phyloP scores from a whole-genome alignment of 176 grass and related monocot species.

The Oryza glaberrima region DNA sequence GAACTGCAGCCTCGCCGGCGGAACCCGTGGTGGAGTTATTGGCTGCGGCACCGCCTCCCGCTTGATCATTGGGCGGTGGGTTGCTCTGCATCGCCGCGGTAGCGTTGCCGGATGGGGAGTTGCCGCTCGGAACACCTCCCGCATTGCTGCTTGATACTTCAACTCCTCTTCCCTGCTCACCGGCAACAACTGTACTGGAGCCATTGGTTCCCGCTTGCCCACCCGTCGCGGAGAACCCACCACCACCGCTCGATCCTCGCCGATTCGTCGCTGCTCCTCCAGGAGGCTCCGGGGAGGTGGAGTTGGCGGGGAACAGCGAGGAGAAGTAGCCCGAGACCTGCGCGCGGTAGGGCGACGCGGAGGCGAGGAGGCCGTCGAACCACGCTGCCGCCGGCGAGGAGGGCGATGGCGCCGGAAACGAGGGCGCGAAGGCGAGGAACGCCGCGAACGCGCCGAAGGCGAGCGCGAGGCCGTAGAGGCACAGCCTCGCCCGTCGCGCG shows the following conservation, averaged over 20 bases:
- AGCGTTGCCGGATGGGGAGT: background rate
- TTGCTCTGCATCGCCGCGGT: conserved; percentile 6
- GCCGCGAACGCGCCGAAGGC: conserved; percentile 61
- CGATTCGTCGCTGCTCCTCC: background rate
- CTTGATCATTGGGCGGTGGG: conserved; percentile 20
- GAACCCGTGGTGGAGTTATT: conserved; percentile 16
- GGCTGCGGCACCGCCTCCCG: conserved; percentile 11
- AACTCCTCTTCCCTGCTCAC: conserved; percentile 26
- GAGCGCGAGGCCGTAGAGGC: conserved; percentile 67
- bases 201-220: background rate
- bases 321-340: conserved; percentile 71
- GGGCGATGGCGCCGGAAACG: conserved; percentile 33
- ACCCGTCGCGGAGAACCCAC: conserved; percentile 3
- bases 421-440: conserved; percentile 68
- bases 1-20: background rate
- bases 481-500: conserved; percentile 57
- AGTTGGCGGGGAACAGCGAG: conserved; percentile 66
- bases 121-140: conserved; percentile 15
- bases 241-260: conserved; percentile 28
- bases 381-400: conserved; percentile 47
- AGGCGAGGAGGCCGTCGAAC: conserved; percentile 68
- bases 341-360: conserved; percentile 61
- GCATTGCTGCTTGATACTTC: background rate
- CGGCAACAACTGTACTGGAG: background rate
- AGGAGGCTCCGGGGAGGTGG: conserved; percentile 31